Percentiles rank a stretch among this genome's conserved stretches.
These are phyloP conservation scores for Xylariaceae sp. DNA, from an alignment of 2,329 filamentous ascomycete genomes.

Conservation along the genomic window DNA sequence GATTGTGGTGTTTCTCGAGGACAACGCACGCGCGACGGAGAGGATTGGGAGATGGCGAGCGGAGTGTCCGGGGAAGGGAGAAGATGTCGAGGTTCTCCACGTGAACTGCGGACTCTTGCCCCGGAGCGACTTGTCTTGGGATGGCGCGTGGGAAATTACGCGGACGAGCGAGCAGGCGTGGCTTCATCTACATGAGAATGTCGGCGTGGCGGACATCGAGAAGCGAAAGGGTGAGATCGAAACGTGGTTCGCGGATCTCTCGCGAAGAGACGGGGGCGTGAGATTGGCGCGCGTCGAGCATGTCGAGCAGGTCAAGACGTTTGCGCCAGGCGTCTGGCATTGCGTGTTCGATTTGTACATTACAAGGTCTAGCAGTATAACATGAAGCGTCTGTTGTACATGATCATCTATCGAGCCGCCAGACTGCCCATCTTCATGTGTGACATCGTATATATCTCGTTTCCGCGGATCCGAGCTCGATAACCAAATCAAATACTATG, in stretches of 20 bases:
- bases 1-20: slow-evolving; percentile 66
- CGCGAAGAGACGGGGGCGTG: slow-evolving; percentile 5
- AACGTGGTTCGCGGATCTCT: slow-evolving; percentile 38
- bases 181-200: slow-evolving; percentile 66
- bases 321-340: slow-evolving; percentile 65
- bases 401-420: neutral
- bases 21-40: slow-evolving; percentile 53
- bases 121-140: slow-evolving; percentile 51
- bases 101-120: slow-evolving; percentile 63
- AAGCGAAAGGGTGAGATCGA: slow-evolving; percentile 44
- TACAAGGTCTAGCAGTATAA: slow-evolving; percentile 25
- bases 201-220: slow-evolving; percentile 50
- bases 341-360: slow-evolving; percentile 63
- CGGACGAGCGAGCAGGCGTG: slow-evolving; percentile 37
- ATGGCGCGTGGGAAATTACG: slow-evolving; percentile 43
- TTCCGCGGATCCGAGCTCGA: too few relatives aligned
- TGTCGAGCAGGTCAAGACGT: slow-evolving; percentile 65
- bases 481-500: too few relatives aligned
- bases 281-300: slow-evolving; percentile 39
- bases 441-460: too few relatives aligned
- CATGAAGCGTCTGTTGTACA: slow-evolving; percentile 9
- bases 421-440: too few relatives aligned
- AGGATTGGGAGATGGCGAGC: slow-evolving; percentile 35
- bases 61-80: slow-evolving; percentile 22
- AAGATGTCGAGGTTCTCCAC: slow-evolving; percentile 42